Evolutionary conservation across 2,329 filamentous ascomycete species (phyloP).

Genomic region (Pseudogymnoascus sp.): DNA sequence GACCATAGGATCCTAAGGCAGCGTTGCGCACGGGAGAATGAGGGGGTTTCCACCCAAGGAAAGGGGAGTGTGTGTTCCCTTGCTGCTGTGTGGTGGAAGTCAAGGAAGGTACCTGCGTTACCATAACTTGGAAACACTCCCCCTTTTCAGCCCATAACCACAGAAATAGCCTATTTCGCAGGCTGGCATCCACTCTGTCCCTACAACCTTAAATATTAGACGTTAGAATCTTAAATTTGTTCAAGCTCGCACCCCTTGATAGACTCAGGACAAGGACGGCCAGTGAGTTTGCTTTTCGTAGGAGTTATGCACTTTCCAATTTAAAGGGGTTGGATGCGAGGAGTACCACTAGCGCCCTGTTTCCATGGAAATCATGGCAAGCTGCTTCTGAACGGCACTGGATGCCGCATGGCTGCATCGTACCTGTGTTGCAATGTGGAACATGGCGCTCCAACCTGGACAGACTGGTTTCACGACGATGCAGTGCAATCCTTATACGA

Average conservation of each 20-base stretch:
- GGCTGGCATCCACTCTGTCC: background rate
- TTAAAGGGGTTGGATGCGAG: background rate
- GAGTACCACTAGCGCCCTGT: background rate
- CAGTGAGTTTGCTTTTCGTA: background rate
- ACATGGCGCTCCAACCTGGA: background rate
- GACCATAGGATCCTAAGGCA: background rate
- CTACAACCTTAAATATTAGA: conserved; percentile 3
- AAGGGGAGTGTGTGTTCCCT: background rate
- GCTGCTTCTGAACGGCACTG: background rate
- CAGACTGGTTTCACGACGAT: background rate
- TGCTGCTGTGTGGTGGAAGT: background rate
- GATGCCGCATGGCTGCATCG: background rate
- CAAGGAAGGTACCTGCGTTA: conserved; percentile 1
- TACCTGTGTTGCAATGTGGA: background rate
- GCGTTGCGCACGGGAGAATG: background rate
- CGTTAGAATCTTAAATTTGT: background rate
- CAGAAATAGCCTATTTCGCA: background rate
- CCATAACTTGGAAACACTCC: background rate
- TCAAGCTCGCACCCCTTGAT: background rate
- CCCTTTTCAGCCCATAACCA: background rate
- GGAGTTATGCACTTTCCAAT: background rate
- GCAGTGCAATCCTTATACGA: background rate
- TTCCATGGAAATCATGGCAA: background rate
- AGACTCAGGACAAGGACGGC: background rate
- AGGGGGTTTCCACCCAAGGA: background rate